phyloP scores from a whole-genome alignment of 306 rosid species.

The Cicer judaicum region DNA sequence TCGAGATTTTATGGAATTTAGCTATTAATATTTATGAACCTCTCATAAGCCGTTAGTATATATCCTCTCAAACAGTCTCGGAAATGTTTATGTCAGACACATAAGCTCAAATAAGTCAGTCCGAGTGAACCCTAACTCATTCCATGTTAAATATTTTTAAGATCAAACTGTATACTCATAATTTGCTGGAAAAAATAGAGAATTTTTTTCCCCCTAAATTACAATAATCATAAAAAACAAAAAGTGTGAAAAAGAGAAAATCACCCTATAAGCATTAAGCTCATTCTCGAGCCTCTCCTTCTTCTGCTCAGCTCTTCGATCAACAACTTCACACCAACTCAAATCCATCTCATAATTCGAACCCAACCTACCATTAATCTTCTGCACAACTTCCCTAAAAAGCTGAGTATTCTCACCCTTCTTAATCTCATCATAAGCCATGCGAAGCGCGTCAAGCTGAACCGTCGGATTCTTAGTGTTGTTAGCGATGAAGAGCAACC shows the following conservation, averaged over 20 bases:
- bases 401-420: conserved; percentile 93
- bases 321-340: conserved; percentile 77
- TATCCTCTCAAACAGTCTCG: not conserved
- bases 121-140: not conserved
- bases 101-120: not conserved
- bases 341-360: conserved; percentile 61
- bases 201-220: not conserved
- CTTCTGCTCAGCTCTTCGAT: conserved; percentile 85
- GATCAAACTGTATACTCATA: not conserved
- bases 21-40: not conserved
- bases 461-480: conserved; percentile 53
- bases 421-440: conserved; percentile 98
- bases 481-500: conserved; percentile 81
- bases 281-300: conserved; percentile 96
- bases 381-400: conserved; percentile 78
- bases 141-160: not conserved
- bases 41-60: not conserved
- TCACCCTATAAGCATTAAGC: conserved; percentile 91
- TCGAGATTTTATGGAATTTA: not conserved
- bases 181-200: not conserved
- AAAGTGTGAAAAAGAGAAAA: conserved; percentile 24
- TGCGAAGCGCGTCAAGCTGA: conserved; percentile 90
- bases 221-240: not conserved
- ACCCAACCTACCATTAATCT: conserved; percentile 78
- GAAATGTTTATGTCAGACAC: no score